phyloP scores from a whole-genome alignment of 2,329 filamentous ascomycete genomes.

The Colletotrichum graminicola region DNA sequence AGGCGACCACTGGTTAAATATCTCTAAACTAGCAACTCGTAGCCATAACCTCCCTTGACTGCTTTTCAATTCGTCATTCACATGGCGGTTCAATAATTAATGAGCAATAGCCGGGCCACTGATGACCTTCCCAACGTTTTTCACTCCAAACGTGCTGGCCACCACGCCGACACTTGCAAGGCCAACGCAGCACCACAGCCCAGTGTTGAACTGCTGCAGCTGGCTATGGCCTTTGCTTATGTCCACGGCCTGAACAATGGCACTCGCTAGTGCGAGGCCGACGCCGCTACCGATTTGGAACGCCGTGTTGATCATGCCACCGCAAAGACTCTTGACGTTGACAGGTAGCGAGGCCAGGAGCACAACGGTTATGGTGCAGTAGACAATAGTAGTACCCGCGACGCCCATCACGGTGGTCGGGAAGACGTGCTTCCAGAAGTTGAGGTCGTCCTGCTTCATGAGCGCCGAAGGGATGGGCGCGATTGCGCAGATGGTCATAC shows the following conservation, averaged over 20 bases:
- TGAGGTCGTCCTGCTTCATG: constrained; percentile 29
- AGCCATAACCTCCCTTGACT: background rate
- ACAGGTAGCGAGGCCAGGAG: constrained; percentile 32
- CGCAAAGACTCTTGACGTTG: constrained; percentile 40
- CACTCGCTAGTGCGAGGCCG: constrained; percentile 26
- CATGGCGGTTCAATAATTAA: background rate
- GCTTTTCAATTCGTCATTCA: background rate
- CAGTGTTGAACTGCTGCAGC: constrained; percentile 30
- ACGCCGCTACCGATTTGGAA: constrained; percentile 37
- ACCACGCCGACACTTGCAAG: constrained; percentile 30
- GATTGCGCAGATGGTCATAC: constrained; percentile 34
- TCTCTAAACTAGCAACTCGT: background rate
- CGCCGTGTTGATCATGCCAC: constrained; percentile 37
- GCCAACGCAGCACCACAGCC: constrained; percentile 30
- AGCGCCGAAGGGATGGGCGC: constrained; percentile 32
- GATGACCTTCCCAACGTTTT: constrained; percentile 20
- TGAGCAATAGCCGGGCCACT: constrained; percentile 17
- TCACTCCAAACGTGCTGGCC: constrained; percentile 28
- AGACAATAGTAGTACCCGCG: constrained; percentile 33
- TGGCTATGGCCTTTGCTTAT: constrained; percentile 23
- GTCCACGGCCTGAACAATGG: constrained; percentile 31
- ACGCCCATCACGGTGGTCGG: constrained; percentile 35
- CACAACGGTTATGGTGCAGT: constrained; percentile 40
- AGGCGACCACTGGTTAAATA: background rate
- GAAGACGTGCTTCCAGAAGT: constrained; percentile 38